Evolutionary conservation across 2,329 filamentous ascomycete species (phyloP), one percentile per base, ranked within the genome.

Genomic region (Triangularia setosa): DNA sequence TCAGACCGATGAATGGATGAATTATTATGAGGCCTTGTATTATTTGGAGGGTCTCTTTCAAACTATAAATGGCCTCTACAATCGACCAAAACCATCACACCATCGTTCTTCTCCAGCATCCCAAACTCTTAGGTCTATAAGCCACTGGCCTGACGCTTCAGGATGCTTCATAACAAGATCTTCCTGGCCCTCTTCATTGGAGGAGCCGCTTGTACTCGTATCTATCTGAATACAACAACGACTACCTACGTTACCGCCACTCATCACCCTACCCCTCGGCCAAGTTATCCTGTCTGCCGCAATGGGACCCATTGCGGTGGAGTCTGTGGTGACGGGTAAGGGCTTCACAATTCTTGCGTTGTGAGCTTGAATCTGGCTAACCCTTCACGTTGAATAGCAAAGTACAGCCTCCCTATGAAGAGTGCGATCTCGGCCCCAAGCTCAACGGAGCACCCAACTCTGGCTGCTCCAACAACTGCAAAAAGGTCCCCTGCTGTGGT

Each of bases 381-480:
- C 52, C 35, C 14, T 14, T 40, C 24, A 18, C 27, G 16, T 12
- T 35, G 14, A 3, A 14, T 14, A 68, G 66, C 16, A 60, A 35
- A 6, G 60, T 68, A 21, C 64, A 68, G 33, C 5, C 18, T 1
- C 66, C 66, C 11, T 23, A 68, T 9, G 66, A 68, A 18, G n/a
- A 67, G 23, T 68, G 66, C 44, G 65, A 67, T 24, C 63, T 67
- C 16, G 65, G 65, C n/a, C 28, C 65, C 25, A n/a, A 62, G 62
- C 56, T 48, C 11, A 66, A 66, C 58, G 64, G 64, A 11, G 24
- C 40, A 23, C 58, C 60, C 48, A 60, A 60, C 61, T 64, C 62
- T 30, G 55, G 61, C 18, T 66, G 64, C 27, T 55, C 61, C 18
- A 56, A 65, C 6, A n/a, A 35, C 6, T 64, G 65, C 56, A 63